Conservation (phyloP, 495 filamentous ascomycete species). For the Penicillium mononematosum region DNA sequence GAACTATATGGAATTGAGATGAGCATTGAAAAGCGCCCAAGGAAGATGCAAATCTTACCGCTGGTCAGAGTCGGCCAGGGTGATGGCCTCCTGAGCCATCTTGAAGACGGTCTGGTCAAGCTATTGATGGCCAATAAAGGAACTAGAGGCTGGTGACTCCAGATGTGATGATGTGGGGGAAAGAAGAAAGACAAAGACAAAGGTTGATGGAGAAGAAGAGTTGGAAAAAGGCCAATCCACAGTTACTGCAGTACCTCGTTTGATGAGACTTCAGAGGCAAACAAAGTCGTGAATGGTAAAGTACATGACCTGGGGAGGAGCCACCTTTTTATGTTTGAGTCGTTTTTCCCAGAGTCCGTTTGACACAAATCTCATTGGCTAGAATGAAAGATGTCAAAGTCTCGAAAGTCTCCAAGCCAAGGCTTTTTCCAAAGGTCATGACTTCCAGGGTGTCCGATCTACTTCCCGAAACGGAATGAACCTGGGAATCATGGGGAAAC, state of each 20-base stretch:
- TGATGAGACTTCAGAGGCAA: neutral
- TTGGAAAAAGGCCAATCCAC: neutral
- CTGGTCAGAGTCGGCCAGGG: conserved; percentile 1
- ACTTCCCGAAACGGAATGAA: conserved; percentile 11
- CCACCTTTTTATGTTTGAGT: conserved; percentile 18
- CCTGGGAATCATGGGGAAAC: conserved; percentile 7
- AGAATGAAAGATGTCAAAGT: conserved; percentile 1
- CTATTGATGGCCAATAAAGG: neutral
- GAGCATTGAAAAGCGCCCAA: neutral
- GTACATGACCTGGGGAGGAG: neutral
- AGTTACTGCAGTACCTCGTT: neutral
- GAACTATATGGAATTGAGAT: conserved; percentile 14
- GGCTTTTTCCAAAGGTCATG: neutral
- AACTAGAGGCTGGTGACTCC: neutral
- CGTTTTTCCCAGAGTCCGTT: conserved; percentile 9
- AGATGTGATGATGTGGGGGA: neutral
- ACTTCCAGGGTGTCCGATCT: conserved; percentile 9
- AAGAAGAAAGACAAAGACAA: neutral
- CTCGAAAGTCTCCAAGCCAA: conserved; percentile 2
- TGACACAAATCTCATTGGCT: conserved; percentile 11
- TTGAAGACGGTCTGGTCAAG: neutral
- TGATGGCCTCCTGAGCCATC: conserved; percentile 18
- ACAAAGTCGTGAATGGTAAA: neutral
- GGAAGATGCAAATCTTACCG: conserved; percentile 1
- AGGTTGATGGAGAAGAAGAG: neutral